Evolutionary conservation across 139 green algal species (phyloP).

Genomic region (Asterochloris erici): DNA sequence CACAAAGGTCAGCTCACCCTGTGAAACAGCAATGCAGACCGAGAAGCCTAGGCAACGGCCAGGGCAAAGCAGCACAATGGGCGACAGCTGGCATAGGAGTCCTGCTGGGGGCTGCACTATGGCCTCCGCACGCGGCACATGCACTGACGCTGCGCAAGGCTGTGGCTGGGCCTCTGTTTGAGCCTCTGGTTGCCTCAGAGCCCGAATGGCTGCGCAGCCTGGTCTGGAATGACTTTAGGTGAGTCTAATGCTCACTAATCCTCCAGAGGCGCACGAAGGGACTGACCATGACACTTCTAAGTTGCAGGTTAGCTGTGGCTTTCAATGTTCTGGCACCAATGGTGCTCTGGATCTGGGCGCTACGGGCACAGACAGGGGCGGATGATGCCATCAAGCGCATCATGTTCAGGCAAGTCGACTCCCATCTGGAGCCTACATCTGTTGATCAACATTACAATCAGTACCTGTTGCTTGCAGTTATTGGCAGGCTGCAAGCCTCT

Average conservation of each 20-base stretch:
- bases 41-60: too few species aligned
- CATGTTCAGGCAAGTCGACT: background rate
- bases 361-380: background rate
- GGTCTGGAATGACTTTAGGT: background rate
- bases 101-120: too few species aligned
- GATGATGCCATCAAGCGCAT: conserved; percentile 1
- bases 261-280: too few species aligned
- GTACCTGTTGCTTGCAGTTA: background rate
- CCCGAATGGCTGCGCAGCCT: background rate
- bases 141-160: background rate
- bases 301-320: background rate
- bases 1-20: too few species aligned
- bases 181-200: background rate
- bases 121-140: too few species aligned
- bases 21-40: too few species aligned
- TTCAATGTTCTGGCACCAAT: background rate
- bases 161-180: background rate
- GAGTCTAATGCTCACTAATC: too few species aligned
- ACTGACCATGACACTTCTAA: background rate
- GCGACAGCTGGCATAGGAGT: too few species aligned
- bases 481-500: background rate
- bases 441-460: background rate
- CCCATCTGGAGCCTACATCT: background rate
- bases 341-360: background rate
- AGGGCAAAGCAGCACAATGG: too few species aligned